These are phyloP conservation scores for Rhypophila decipiens DNA, from an alignment of 495 filamentous ascomycete species.

Conservation along the genomic window DNA sequence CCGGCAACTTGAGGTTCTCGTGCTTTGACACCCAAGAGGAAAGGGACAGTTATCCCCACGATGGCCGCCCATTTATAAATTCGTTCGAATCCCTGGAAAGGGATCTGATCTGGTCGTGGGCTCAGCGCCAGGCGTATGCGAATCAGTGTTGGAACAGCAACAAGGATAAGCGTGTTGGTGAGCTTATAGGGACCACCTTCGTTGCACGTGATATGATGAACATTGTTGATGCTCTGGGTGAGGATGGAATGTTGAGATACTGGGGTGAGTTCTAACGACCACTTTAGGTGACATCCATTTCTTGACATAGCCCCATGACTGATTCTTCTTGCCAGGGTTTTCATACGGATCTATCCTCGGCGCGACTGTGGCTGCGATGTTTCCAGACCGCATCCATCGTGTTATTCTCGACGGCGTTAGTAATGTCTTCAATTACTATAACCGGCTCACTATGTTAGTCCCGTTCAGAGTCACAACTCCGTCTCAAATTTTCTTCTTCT, in stretches of 20 bases:
- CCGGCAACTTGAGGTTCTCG: not conserved
- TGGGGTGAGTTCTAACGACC: constrained; percentile 29
- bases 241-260: constrained; percentile 40
- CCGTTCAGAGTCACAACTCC: not conserved
- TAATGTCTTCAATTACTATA: constrained; percentile 29
- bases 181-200: constrained; percentile 32
- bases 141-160: constrained; percentile 9
- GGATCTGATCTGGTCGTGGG: constrained; percentile 19
- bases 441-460: not conserved
- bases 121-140: constrained; percentile 6
- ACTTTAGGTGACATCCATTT: not conserved
- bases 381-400: constrained; percentile 29
- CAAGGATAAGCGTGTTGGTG: constrained; percentile 12
- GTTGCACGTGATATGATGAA: constrained; percentile 38
- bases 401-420: constrained; percentile 30
- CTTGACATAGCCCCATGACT: not conserved
- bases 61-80: constrained; percentile 12
- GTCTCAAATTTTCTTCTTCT: not conserved
- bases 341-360: constrained; percentile 56
- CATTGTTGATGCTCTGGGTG: constrained; percentile 34
- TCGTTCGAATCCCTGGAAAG: not conserved
- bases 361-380: constrained; percentile 37
- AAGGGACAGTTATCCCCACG: constrained; percentile 11
- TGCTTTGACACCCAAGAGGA: not conserved
- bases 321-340: constrained; percentile 32